phyloP scores from a whole-genome alignment of 2,329 filamentous ascomycete species.

The Colletotrichum lindemuthianum region DNA sequence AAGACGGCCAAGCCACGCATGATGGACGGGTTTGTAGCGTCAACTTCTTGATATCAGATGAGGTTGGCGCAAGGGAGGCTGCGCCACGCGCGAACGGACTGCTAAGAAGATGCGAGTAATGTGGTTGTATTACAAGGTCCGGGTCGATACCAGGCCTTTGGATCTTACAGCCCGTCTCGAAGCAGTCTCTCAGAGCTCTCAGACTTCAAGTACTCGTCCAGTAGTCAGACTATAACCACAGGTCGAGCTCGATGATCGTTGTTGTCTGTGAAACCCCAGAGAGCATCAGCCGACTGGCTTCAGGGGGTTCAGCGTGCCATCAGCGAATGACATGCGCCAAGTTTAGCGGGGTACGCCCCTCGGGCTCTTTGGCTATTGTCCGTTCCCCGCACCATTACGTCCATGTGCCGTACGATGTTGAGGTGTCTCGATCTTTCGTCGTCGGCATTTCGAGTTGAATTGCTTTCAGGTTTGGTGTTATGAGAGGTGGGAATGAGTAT shows the following conservation, averaged over 20 bases:
- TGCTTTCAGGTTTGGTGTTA: fast-evolving
- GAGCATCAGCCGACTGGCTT: slow-evolving; percentile 15
- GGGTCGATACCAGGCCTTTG: too few species aligned
- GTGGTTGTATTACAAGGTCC: too few species aligned
- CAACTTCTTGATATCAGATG: not conserved
- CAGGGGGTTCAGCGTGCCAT: not conserved
- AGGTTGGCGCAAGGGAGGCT: not conserved
- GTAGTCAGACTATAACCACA: not conserved
- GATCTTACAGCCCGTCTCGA: too few species aligned
- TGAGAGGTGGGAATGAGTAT: too few species aligned
- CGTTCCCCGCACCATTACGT: slow-evolving; percentile 29
- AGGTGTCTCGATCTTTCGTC: not conserved
- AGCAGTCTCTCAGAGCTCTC: too few species aligned
- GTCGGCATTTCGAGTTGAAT: slow-evolving; percentile 7
- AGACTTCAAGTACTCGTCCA: too few species aligned
- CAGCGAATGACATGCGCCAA: slow-evolving; percentile 32
- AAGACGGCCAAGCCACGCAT: slow-evolving; percentile 23
- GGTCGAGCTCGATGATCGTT: not conserved
- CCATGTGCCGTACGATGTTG: slow-evolving; percentile 14
- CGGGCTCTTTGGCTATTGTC: slow-evolving; percentile 7
- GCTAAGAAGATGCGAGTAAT: too few species aligned
- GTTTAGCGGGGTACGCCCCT: slow-evolving; percentile 14
- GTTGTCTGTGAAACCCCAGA: slow-evolving; percentile 14
- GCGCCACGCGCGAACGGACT: not conserved
- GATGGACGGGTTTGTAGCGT: not conserved